Base-by-base conservation (phyloP, 768 basidiomycete species). In the Cantharellus anzutake region DNA sequence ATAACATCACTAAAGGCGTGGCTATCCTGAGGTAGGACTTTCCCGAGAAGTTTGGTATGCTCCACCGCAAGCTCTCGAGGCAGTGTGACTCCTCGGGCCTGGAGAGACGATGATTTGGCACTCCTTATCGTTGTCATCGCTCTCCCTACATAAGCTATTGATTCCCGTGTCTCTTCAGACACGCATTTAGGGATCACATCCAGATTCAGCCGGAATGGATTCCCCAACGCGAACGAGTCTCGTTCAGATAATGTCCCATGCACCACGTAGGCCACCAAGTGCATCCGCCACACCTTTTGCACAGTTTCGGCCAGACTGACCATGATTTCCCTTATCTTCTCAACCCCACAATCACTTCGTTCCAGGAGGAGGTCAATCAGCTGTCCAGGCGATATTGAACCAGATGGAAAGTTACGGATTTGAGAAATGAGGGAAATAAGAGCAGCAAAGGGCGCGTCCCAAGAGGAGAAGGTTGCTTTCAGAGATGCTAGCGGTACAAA, bases 401-500 rank as follows among this genome's bases (percentile, higher is more conserved):
- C 51, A 37, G 44, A 42, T 41, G 20, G 16, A 7, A 42, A 58
- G 58, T 20, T 61, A 34, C 60, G 53, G 38, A 92, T 71, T 48
- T 80, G 76, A 5, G 81, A 75, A 59, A 88, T 72, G 51, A 93
- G 71, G 4, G 77, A 72, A 55, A 77, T 74, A 38, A 96, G 75
- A 3, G 85, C 79, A 41, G 80, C 80, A 55, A 96, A 73, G 11
- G 89, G 89, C 4, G 86, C 83, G 64, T 90, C 86, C 92, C 92
- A 96, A 69, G 80, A 80, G 4, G 86, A 78, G 69, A 94, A 92
- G 16, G 78, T 80, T 5, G 92, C 86, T 58, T 85, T 80, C 61
- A 96, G 71, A 3, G 83, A 82, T 0, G 91, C 86, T 40, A 96
- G 73, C 2, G 91, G 90, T 3, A 96, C 89, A 67, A 85, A 91